A percentile compares a stretch with the other conserved stretches of the same genome.
These are phyloP conservation scores for Vigna reflexopilosa DNA, from an alignment of 306 rosid species.

Conservation along the genomic window DNA sequence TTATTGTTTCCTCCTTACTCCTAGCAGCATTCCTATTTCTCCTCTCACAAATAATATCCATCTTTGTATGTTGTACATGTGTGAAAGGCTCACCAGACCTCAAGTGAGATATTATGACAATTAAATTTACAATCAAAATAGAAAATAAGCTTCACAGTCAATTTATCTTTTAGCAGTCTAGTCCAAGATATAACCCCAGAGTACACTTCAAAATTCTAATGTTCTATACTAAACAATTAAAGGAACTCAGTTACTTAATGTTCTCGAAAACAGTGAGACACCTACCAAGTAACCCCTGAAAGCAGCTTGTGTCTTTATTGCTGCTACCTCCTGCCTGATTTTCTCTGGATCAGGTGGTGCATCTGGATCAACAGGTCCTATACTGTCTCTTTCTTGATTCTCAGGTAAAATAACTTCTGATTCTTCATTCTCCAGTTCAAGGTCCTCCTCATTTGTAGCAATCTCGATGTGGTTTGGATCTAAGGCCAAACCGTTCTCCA, in stretches of 20 bases:
- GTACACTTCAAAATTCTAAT: not conserved
- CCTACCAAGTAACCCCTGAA: slow-evolving; percentile 85
- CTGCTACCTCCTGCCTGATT: slow-evolving; percentile 73
- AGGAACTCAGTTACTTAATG: slow-evolving; percentile 11
- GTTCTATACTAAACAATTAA: not conserved
- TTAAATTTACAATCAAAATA: slow-evolving; percentile 2
- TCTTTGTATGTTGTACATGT: not conserved
- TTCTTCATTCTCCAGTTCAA: slow-evolving; percentile 56
- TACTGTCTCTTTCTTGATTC: slow-evolving; percentile 57
- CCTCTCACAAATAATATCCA: not conserved
- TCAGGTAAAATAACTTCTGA: slow-evolving; percentile 47
- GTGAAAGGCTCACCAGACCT: not conserved
- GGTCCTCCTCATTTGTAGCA: slow-evolving; percentile 47
- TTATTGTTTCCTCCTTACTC: not conserved
- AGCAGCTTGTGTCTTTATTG: slow-evolving; percentile 75
- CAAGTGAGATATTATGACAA: slow-evolving; percentile 17
- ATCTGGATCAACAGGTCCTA: slow-evolving; percentile 54
- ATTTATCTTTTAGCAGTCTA: not conserved
- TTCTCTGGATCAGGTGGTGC: slow-evolving; percentile 63
- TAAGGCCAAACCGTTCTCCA: slow-evolving; percentile 53
- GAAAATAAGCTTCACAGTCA: slow-evolving; percentile 8
- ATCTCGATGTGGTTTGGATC: slow-evolving; percentile 44
- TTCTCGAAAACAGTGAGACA: slow-evolving; percentile 33
- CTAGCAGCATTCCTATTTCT: slow-evolving; percentile 1
- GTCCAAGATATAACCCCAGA: not conserved